These are phyloP conservation scores for Penicillium psychrosexuale DNA, from an alignment of 2,329 filamentous ascomycete genomes.

Conservation along the genomic window DNA sequence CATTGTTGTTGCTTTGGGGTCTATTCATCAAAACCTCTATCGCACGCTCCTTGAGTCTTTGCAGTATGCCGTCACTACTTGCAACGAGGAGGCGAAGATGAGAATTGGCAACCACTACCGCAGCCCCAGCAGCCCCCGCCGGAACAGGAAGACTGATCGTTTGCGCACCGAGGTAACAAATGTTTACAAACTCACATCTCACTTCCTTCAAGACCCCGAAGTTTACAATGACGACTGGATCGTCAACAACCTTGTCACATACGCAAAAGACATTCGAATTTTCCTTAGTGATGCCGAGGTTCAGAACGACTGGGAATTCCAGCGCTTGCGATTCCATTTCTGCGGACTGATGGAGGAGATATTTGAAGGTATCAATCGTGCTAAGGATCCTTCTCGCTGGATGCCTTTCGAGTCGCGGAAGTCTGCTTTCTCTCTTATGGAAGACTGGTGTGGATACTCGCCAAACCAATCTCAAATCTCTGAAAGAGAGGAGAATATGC, in stretches of 20 bases:
- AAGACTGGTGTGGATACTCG: constrained; percentile 98
- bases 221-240: constrained; percentile 88
- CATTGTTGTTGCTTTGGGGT: constrained; percentile 86
- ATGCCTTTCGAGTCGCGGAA: constrained; percentile 97
- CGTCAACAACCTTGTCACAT: constrained; percentile 79
- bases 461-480: constrained; percentile 82
- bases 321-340: constrained; percentile 86
- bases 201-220: constrained; percentile 75
- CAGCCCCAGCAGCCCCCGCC: constrained; percentile 74
- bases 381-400: constrained; percentile 83
- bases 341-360: constrained; percentile 91
- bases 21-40: constrained; percentile 93
- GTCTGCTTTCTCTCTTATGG: constrained; percentile 93
- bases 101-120: constrained; percentile 74
- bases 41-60: constrained; percentile 85
- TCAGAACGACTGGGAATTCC: constrained; percentile 91
- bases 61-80: constrained; percentile 78
- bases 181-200: constrained; percentile 89
- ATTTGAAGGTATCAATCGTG: constrained; percentile 85
- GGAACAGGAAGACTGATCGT: constrained; percentile 79
- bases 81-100: constrained; percentile 82
- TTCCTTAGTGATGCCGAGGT: constrained; percentile 95
- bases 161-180: constrained; percentile 92
- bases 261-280: constrained; percentile 86
- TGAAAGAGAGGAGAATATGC: constrained; percentile 80